These are phyloP conservation scores for Lachancea thermotolerans DNA, from an alignment of 805 yeast species.

Conservation along the genomic window DNA sequence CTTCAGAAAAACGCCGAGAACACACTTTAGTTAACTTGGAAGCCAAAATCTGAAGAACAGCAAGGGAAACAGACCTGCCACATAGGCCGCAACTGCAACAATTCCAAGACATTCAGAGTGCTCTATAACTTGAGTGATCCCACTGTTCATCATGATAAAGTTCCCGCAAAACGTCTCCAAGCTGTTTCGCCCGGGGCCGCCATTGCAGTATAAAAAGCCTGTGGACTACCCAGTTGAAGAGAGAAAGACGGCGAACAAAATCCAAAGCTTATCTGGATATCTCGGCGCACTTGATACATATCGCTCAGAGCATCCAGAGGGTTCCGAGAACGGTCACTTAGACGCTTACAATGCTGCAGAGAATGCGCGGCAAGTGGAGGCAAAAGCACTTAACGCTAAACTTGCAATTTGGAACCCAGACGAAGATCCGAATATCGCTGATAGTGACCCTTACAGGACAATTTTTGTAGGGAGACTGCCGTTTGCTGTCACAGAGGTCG, in stretches of 20 bases:
- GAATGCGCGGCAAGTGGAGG: constrained; percentile 13
- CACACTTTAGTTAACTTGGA: too few relatives aligned
- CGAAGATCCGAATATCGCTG: constrained; percentile 48
- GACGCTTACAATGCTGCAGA: constrained; percentile 23
- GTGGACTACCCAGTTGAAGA: constrained; percentile 43
- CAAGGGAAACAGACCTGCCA: background rate
- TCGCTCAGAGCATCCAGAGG: constrained; percentile 24
- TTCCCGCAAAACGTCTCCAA: constrained; percentile 9
- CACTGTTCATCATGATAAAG: background rate
- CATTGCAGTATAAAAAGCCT: constrained; percentile 43
- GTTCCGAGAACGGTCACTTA: constrained; percentile 23
- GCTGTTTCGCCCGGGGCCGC: constrained; percentile 47
- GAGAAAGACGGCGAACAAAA: constrained; percentile 39
- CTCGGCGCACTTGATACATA: constrained; percentile 23
- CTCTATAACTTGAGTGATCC: background rate
- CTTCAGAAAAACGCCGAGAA: background rate
- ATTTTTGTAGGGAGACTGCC: constrained; percentile 70
- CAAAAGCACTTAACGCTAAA: constrained; percentile 33
- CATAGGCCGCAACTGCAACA: too few relatives aligned
- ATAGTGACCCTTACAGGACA: constrained; percentile 68
- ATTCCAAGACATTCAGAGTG: too few relatives aligned
- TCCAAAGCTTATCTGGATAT: constrained; percentile 41
- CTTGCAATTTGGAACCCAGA: constrained; percentile 47
- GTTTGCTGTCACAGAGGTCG: constrained; percentile 58
- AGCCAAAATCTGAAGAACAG: too few relatives aligned